Evolutionary conservation across 257 asterid genomes (phyloP), one percentile per base, ranked within the genome.

Genomic region (Fraxinus americana): DNA sequence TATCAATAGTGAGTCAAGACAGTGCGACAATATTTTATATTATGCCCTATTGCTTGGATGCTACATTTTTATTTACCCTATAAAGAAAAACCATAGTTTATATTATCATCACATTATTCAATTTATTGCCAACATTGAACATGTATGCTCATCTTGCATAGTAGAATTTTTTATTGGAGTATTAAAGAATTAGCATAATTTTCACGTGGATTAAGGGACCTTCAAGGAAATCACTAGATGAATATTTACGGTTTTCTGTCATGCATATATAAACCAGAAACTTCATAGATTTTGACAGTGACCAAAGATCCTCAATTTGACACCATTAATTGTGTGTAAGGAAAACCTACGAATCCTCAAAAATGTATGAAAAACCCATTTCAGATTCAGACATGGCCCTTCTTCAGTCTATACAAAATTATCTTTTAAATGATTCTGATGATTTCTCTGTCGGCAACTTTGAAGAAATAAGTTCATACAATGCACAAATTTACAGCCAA

Each of bases 341-440:
- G 9, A 57, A 21, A 57, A 57, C 10, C 10, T 57, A 19, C 17
- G 6, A 63, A 30, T 12, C 32, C 69, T 25, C 3, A 19, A 76
- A 67, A 73, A 80, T 83, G 87, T 67, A 75, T 72, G 32, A 65
- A 72, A 71, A 75, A 67, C 54, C 57, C 52, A 16, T 45, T 17
- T 78, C 85, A 4, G 79, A 78, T 41, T 45, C 67, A 9, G 78
- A 84, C 71, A 30, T 43, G 30, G 59, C 61, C 23, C 25, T 77
- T 21, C 83, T 81, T 29, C 68, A 80, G 69, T 66, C 73, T 41
- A 54, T 83, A 4, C 75, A 80, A 73, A 45, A 75, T 12, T 78
- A 32, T 77, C 86, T 83, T 21, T 48, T 83, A 6, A 81, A 57
- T 38, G 82, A 82, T 66, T 71, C 35, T 7, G 85, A 82, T 68